Base-by-base conservation (phyloP, 129 eudicot genomes). In the Flaveria trinervia region DNA sequence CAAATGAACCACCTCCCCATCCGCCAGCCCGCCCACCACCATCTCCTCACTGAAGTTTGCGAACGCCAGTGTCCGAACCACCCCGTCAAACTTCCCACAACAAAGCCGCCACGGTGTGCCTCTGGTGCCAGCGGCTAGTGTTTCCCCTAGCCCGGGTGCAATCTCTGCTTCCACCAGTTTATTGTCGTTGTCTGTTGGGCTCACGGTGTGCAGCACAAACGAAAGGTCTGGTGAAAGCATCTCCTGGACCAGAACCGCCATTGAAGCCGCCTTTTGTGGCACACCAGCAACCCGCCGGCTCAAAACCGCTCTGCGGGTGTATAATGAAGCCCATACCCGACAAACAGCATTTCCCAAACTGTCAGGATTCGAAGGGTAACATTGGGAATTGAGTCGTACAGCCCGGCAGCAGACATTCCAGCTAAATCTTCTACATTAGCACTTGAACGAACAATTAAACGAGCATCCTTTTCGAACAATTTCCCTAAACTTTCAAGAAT, bases 401-500 rank as follows among this genome's bases (percentile, higher is more conserved):
- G 91, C 6, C 98, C 98, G 5, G 98, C 98, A 51, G 98, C 98
- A 15, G 98, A 93, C 98, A 93, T 93, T 74, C 98, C 98, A 8
- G 97, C 98, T 76, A 93, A 85, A 84, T 93, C 98, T 84, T 93
- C 98, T 0, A 93, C 98, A 49, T 90, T 93, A 39, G 98, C 98
- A 77, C 98, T 93, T 18, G 98, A 93, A 9, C 98, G 91, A 41
- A 90, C 97, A 25, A 90, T 90, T 73, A 93, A 72, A 16, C 89
- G 88, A 0, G 87, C 77, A 49, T 86, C 85, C 9, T n/a, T 59
- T 16, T 91, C 81, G 55, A 93, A 93, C 56, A 60, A 33, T 70
- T 75, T 77, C 15, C 82, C 84, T 14, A 93, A 64, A 69, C 75
- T 79, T 83, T 90, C 82, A 39, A 85, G 36, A 39, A 84, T 55